Evolutionary conservation across 176 grass and related monocot genomes (phyloP).

Genomic region (Oryza meyeriana): DNA sequence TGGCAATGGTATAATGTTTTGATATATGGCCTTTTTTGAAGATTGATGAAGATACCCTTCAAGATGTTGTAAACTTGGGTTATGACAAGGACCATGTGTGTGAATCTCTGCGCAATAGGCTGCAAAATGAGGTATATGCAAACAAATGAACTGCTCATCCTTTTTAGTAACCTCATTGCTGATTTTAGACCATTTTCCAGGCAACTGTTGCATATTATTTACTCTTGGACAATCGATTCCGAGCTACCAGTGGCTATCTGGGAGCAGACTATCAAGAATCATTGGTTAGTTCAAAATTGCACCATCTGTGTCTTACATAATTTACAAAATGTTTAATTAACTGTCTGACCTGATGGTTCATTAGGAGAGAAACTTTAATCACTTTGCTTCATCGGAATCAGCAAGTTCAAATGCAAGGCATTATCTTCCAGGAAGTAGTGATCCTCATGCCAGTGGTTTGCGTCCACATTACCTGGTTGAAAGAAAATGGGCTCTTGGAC

Average conservation of each 20-base stretch:
- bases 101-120: conserved; percentile 75
- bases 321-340: conserved; percentile 11
- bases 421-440: conserved; percentile 51
- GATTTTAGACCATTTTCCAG: conserved; percentile 48
- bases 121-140: conserved; percentile 82
- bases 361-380: conserved; percentile 43
- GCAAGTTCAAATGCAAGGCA: conserved; percentile 32
- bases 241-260: conserved; percentile 76
- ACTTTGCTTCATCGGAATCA: conserved; percentile 26
- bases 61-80: conserved; percentile 75
- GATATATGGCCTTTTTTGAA: conserved; percentile 40
- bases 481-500: conserved; percentile 99
- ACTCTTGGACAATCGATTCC: conserved; percentile 91
- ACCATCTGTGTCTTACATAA: neutral
- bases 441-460: conserved; percentile 48
- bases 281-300: conserved; percentile 51
- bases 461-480: conserved; percentile 53
- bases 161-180: conserved; percentile 23
- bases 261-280: conserved; percentile 80
- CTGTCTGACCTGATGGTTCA: conserved; percentile 23
- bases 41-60: conserved; percentile 94
- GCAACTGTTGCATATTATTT: conserved; percentile 97
- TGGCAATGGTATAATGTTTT: conserved; percentile 23
- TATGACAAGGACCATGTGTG: conserved; percentile 76
- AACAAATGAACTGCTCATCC: conserved; percentile 1